Base-by-base conservation (phyloP, 768 basidiomycete species). In the Botryobasidium botryosum region DNA sequence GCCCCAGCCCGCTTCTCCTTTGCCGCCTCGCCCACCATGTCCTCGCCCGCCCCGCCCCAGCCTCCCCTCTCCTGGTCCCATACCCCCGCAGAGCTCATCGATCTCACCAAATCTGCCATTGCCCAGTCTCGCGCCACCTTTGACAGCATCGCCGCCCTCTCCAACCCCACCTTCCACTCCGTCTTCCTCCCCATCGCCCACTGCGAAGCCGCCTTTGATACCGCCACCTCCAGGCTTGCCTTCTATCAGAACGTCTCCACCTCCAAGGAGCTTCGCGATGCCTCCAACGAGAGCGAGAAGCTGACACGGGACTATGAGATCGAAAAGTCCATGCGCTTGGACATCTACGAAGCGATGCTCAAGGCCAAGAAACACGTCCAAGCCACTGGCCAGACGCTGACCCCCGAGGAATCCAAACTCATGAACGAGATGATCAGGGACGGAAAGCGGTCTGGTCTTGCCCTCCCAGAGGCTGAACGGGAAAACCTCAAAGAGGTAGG, bases 181-280 rank as follows among this genome's bases (percentile, higher is more conserved):
- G 83, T 81, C 4, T 52, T 52, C 50, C 38, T 42, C 17, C 62
- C 68, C 7, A 71, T 86, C n/a, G 71, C 77, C 1, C 54, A 66
- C 20, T 71, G 68, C 8, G 79, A 83, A 40, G 69, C 76, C 17
- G 57, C 65, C 15, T 62, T 75, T 21, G 70, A 74, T 37, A 50
- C 57, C 6, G 56, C 63, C 27, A 60, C 64, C 2, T 79, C 81
- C 49, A 78, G 78, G 0, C 65, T 84, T 17, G 61, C 67, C 0
- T 90, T 91, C 61, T 81, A 86, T 55, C 79, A 85, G 58, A 81
- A 86, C 52, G 83, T 88, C 23, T 79, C 82, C 23, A 64, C 75
- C 1, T 64, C 68, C 45, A 77, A 84, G 57, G 73, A 69, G 35
- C 69, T 90, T n/a, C 72, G 86, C 1, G 85, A 88, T 56, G 81